Evolutionary conservation across 2,329 filamentous ascomycete genomes (phyloP), one percentile per base, ranked within the genome.

Genomic region (Xylariaceae sp.): DNA sequence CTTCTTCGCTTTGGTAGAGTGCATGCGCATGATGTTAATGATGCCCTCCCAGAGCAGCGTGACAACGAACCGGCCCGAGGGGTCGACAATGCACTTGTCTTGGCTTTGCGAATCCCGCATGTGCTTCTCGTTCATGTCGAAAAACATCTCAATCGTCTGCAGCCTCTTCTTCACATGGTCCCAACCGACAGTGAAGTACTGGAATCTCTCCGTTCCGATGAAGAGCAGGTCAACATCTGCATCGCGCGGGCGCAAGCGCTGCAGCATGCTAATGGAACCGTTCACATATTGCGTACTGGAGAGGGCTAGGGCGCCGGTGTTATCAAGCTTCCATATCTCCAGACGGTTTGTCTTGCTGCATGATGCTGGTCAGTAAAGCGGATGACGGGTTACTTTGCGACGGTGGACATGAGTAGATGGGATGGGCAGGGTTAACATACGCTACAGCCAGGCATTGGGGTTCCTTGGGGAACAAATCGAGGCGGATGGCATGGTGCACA

Each of bases 151-250:
- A 18, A 81, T 71, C 0, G 80, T 83, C 7, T 82, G 78, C 2
- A 88, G 73, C 59, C 77, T 72, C 17, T 74, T 74, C 3, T 70
- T 77, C 71, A 82, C 74, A 0, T 80, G 69, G 67, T 97, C 86
- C 92, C 94, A 99, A 13, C 82, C 86, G 17, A 96, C 74, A 1
- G 91, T 96, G 73, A 97, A 96, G 76, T 96, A 97, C 68, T 92
- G 87, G 67, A 90, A 89, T 57, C 89, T 86, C 71, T 96, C 89
- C 51, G 94, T 99, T 53, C 92, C 93, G 59, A 99, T 83, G 71
- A 99, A 96, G 61, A 99, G 83, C 62, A 97, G 85, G 67, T 97
- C 92, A 52, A 87, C 90, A 4, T 80, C 75, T 34, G 87, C 86
- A 66, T 90, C 84, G 53, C 85, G 84, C 4, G 92, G 91, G 30